A percentile compares a stretch with the other conserved stretches of the same genome.
Evolutionary conservation across 1,284 basidiomycete genomes (phyloP).

Genomic region (Phellopilus nigrolimitatus): DNA sequence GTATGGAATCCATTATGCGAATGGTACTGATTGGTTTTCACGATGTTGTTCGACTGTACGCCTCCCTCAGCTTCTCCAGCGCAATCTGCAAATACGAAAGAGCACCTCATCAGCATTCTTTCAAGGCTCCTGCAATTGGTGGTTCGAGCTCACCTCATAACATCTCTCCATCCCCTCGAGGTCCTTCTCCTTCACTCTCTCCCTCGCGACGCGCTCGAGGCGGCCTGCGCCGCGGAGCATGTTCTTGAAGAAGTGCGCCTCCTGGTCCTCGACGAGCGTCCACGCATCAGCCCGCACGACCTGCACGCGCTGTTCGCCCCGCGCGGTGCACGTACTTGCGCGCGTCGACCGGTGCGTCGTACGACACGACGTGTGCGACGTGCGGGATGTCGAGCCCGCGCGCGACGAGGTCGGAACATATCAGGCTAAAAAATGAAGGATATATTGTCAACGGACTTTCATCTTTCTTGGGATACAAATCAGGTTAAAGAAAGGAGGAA

Average conservation of each 20-base stretch:
- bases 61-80: slow-evolving; percentile 33
- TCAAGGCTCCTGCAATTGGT: not conserved
- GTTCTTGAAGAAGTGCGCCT: slow-evolving; percentile 84
- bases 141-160: slow-evolving; percentile 54
- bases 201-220: slow-evolving; percentile 64
- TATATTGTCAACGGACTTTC: slow-evolving; percentile 8
- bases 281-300: slow-evolving; percentile 83
- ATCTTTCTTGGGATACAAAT: not conserved
- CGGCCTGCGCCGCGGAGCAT: slow-evolving; percentile 77
- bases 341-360: slow-evolving; percentile 95
- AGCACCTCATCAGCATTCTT: not conserved
- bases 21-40: not conserved
- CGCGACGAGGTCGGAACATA: slow-evolving; percentile 94
- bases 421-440: slow-evolving; percentile 48
- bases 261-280: slow-evolving; percentile 94
- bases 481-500: slow-evolving; percentile 3
- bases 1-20: too few relatives aligned
- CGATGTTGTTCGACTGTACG: slow-evolving; percentile 27
- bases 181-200: slow-evolving; percentile 66
- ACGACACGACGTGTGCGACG: slow-evolving; percentile 89
- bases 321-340: slow-evolving; percentile 97
- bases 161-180: slow-evolving; percentile 48
- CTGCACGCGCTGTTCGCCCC: slow-evolving; percentile 91
- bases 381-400: slow-evolving; percentile 95
- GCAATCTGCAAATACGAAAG: slow-evolving; percentile 30